A percentile compares a stretch with the other conserved stretches of the same genome.
phyloP scores from a whole-genome alignment of 768 basidiomycete genomes.

The Phlebiopsis flavidoalba region DNA sequence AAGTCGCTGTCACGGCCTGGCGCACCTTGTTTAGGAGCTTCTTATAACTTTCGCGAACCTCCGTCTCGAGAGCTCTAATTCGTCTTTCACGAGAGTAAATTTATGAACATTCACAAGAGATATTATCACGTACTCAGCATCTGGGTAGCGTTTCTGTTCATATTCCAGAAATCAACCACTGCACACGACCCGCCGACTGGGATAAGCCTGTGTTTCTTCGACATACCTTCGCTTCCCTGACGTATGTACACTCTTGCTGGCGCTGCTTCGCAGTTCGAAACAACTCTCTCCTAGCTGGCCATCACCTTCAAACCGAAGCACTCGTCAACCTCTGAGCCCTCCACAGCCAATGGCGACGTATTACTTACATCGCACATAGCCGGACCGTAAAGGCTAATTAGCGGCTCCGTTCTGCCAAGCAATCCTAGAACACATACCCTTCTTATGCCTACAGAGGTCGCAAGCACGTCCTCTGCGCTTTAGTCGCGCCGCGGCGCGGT shows the following conservation, averaged over 20 bases:
- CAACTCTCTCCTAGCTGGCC: slow-evolving; percentile 6
- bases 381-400: background rate
- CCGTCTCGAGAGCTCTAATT: slow-evolving; percentile 16
- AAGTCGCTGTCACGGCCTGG: background rate
- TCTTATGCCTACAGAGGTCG: slow-evolving; percentile 12
- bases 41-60: slow-evolving; percentile 19
- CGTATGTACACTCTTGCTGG: slow-evolving; percentile 10
- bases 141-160: slow-evolving; percentile 12
- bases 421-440: background rate
- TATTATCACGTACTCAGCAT: slow-evolving; percentile 6
- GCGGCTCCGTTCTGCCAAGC: too few relatives aligned
- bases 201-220: too few relatives aligned
- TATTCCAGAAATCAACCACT: background rate
- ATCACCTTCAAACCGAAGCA: slow-evolving; percentile 3
- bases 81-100: slow-evolving; percentile 8
- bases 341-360: background rate
- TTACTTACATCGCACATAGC: slow-evolving; percentile 12
- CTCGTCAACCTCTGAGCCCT: background rate
- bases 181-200: background rate
- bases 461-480: slow-evolving; percentile 10
- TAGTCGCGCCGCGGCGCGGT: background rate
- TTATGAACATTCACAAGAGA: background rate
- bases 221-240: slow-evolving; percentile 6
- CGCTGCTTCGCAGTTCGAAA: slow-evolving; percentile 4
- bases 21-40: slow-evolving; percentile 16